Percentiles rank a stretch among this genome's conserved stretches.
phyloP scores from a whole-genome alignment of 2,329 filamentous ascomycete genomes.

The Pseudonectria foliicola region DNA sequence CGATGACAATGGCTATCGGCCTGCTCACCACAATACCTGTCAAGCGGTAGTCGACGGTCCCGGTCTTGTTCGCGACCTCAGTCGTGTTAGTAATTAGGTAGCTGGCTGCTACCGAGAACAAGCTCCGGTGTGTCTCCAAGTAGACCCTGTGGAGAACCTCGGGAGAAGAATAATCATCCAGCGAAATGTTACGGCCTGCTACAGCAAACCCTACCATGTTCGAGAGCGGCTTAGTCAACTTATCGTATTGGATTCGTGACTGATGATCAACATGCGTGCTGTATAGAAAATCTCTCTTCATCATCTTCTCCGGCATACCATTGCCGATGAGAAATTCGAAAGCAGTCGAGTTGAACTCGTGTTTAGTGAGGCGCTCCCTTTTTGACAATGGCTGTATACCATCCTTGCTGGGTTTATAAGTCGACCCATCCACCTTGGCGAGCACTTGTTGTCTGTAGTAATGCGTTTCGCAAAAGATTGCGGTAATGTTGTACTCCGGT shows the following conservation, averaged over 20 bases:
- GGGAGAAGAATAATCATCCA: conserved; percentile 4
- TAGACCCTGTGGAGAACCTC: conserved; percentile 11
- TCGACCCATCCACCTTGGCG: conserved; percentile 26
- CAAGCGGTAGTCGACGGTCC: conserved; percentile 6
- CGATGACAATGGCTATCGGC: conserved; percentile 21
- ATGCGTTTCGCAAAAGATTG: conserved; percentile 34
- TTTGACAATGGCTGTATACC: conserved; percentile 6
- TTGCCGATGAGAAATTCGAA: conserved; percentile 28
- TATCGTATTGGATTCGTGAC: conserved; percentile 5
- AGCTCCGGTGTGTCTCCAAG: conserved; percentile 18
- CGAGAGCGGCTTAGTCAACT: conserved; percentile 14
- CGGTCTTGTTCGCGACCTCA: background rate
- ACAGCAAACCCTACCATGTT: conserved; percentile 30
- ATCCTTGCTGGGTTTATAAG: conserved; percentile 4
- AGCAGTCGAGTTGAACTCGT: conserved; percentile 27
- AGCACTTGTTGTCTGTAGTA: conserved; percentile 41
- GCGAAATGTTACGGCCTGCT: conserved; percentile 5
- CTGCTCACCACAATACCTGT: conserved; percentile 28
- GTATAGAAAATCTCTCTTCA: conserved; percentile 19
- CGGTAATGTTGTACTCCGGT: conserved; percentile 20
- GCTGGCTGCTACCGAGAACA: conserved; percentile 24
- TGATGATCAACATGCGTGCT: conserved; percentile 19
- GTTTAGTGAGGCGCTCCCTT: conserved; percentile 5
- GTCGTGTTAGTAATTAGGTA: conserved; percentile 13
- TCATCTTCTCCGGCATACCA: conserved; percentile 12